These are phyloP conservation scores for Mrakia blollopis DNA, from an alignment of 768 basidiomycete species.

Conservation along the genomic window DNA sequence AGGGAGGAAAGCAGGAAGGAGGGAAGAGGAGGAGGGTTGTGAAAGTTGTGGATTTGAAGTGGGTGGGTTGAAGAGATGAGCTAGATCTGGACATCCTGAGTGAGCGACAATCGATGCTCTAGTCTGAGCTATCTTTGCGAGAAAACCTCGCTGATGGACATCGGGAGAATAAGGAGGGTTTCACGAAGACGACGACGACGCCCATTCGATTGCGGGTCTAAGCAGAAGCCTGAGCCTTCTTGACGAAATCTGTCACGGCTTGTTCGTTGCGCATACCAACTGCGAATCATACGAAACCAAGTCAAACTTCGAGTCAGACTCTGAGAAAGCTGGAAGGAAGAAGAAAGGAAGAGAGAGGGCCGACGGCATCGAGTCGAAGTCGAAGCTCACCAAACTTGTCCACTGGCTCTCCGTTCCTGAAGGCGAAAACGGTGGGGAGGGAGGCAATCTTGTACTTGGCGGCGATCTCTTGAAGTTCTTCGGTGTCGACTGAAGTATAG, in stretches of 20 bases:
- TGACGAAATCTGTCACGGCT: constrained; percentile 8
- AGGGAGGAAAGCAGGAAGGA: not conserved
- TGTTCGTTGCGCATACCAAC: constrained; percentile 16
- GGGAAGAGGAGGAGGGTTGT: constrained; percentile 1
- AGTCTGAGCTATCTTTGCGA: too few relatives aligned
- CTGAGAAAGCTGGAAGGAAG: not conserved
- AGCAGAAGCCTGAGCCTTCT: constrained; percentile 4
- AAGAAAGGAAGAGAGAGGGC: not conserved
- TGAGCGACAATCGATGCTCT: too few relatives aligned
- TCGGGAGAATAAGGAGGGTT: not conserved
- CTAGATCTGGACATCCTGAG: not conserved
- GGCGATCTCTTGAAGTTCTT: constrained; percentile 39
- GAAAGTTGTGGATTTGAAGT: not conserved
- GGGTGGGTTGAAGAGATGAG: not conserved
- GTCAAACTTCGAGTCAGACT: too few relatives aligned
- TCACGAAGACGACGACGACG: not conserved
- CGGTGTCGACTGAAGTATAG: constrained; percentile 38
- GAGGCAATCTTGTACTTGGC: constrained; percentile 40
- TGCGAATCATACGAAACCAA: not conserved
- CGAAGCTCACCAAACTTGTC: constrained; percentile 41
- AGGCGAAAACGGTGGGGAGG: constrained; percentile 42
- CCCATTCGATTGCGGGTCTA: not conserved
- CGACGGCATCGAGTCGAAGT: not conserved
- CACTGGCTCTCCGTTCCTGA: constrained; percentile 40
- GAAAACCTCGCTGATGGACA: too few relatives aligned